These are phyloP conservation scores for Solanum megistacrolobum DNA, from an alignment of 257 asterid genomes.

Conservation along the genomic window DNA sequence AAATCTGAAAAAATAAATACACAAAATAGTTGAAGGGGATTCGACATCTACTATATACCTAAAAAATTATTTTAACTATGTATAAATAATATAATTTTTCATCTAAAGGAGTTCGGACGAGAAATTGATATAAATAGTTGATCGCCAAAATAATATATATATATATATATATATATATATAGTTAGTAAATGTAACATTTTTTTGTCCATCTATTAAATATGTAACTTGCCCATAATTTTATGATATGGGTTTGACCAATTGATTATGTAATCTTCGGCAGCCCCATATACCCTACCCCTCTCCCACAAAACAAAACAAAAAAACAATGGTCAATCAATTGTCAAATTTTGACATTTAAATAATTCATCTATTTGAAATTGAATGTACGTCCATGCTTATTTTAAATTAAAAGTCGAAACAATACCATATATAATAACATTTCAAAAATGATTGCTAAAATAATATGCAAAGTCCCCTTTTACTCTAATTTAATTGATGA, in stretches of 20 bases:
- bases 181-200: too few species aligned
- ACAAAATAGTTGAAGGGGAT: too few species aligned
- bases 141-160: too few species aligned
- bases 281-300: background rate
- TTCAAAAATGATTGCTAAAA: background rate
- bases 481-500: background rate
- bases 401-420: background rate
- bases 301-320: background rate
- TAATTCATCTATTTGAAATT: background rate
- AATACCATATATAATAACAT: background rate
- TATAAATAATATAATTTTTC: too few species aligned
- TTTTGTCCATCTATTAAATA: too few species aligned
- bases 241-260: background rate
- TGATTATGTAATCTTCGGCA: background rate
- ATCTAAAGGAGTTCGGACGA: rapidly evolving
- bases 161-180: too few species aligned
- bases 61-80: too few species aligned
- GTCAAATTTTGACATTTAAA: background rate
- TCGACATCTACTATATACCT: too few species aligned
- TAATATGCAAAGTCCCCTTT: background rate
- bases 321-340: background rate
- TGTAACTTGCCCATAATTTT: background rate
- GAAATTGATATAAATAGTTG: too few species aligned
- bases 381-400: background rate
- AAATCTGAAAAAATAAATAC: too few species aligned